Conservation (phyloP, 495 filamentous ascomycete genomes). For the Trichoderma erinaceum region DNA sequence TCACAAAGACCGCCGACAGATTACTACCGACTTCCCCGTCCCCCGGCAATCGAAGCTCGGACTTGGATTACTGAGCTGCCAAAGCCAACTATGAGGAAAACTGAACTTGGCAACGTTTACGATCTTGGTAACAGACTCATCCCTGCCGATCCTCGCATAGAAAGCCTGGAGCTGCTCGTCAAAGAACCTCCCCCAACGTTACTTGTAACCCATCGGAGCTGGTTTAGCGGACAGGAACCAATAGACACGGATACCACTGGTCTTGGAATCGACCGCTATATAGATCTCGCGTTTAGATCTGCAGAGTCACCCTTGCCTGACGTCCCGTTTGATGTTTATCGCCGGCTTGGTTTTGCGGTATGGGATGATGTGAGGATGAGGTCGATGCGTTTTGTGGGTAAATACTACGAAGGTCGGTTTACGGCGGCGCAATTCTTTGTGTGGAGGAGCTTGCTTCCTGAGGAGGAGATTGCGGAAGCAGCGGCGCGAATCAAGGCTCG, state of each 20-base stretch:
- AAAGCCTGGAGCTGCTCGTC: no score
- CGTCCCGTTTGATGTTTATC: background rate
- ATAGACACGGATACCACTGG: background rate
- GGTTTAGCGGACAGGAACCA: background rate
- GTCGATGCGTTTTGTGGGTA: background rate
- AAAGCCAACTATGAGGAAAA: background rate
- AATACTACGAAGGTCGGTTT: background rate
- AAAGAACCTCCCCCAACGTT: background rate
- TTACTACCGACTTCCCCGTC: background rate
- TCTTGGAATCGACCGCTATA: background rate
- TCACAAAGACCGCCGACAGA: background rate
- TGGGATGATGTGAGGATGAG: background rate
- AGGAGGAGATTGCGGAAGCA: background rate
- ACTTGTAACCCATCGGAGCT: background rate
- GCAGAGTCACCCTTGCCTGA: background rate
- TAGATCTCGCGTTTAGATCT: background rate
- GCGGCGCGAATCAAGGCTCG: background rate
- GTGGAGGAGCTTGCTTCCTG: background rate
- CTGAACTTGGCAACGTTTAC: background rate
- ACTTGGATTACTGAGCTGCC: background rate
- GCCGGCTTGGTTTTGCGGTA: background rate
- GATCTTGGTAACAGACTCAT: background rate
- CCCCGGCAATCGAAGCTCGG: background rate
- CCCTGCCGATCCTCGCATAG: background rate
- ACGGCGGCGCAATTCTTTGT: background rate